Base-by-base conservation (phyloP, 257 asterid species). In the Primulina eburnea region DNA sequence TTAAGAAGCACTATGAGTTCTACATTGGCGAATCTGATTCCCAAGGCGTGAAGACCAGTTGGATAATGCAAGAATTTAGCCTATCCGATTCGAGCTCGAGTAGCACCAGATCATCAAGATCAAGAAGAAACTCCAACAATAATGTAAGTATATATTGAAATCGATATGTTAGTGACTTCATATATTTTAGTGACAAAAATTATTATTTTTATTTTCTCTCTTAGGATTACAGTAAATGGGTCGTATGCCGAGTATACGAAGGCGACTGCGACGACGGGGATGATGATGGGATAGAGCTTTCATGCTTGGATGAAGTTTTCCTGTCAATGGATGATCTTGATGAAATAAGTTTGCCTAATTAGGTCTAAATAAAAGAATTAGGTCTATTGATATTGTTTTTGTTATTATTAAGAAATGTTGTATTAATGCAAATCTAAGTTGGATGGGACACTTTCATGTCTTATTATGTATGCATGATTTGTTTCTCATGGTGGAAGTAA, bases 221-320 rank as follows among this genome's bases (percentile, higher is more conserved):
- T 62, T 82, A 90, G 97, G 97, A 90, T 72, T 79, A 76, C 66
- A 81, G 92, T 71, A 86, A 82, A 82, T 93, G 99, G 99, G 99
- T 90, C 1, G 65, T 93, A 16, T 90, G 99, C 73, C 85, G 96
- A 67, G 97, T 93, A 76, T 84, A 85, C 64, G 96, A 93, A 72
- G 70, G 70, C 24, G 80, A 73, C 62, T 60, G 70, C 72, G 85
- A 78, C 35, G 72, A 76, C 53, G 82, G 77, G 18, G 87, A 75
- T 8, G 82, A 78, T 8, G 79, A 74, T 67, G 80, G 86, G 7
- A 58, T 73, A 6, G 88, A 77, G 74, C 88, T 84, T 33, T 84
- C 88, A 67, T 84, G 86, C 71, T 62, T 84, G 78, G 88, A 84
- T 75, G 88, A 84, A 74, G 86, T 84, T 62, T 84, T 78, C 71